Evolutionary conservation across 2,329 filamentous ascomycete genomes (phyloP).

Genomic region (Cercospora sp.): DNA sequence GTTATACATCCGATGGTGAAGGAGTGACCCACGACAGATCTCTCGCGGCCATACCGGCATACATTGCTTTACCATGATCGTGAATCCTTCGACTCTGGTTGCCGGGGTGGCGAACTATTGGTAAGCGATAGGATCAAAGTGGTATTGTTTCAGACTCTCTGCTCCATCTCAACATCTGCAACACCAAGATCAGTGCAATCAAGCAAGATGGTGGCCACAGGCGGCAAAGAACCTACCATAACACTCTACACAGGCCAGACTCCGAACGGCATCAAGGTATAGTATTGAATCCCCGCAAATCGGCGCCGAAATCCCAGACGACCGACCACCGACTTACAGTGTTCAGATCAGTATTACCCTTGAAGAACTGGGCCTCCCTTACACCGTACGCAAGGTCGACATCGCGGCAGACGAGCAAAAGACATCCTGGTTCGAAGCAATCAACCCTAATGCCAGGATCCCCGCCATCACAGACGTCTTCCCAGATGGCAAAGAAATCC

Average conservation of each 20-base stretch:
- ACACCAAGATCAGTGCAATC: neutral
- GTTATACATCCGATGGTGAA: neutral
- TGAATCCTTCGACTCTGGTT: neutral
- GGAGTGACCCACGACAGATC: neutral
- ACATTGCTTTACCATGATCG: neutral
- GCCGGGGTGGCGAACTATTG: neutral
- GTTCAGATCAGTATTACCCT: conserved; percentile 69
- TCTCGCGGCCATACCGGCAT: neutral
- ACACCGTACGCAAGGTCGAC: conserved; percentile 68
- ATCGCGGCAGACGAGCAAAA: conserved; percentile 72
- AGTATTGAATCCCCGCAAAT: neutral
- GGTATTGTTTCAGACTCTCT: neutral
- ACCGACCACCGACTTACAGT: neutral
- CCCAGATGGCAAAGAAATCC: conserved; percentile 68
- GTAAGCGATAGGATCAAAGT: neutral
- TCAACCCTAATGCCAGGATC: conserved; percentile 91
- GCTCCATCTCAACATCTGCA: neutral
- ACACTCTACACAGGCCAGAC: conserved; percentile 78
- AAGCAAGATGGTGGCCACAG: neutral
- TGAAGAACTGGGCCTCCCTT: conserved; percentile 73
- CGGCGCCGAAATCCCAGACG: neutral
- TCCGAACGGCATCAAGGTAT: conserved; percentile 77
- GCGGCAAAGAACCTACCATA: conserved; percentile 48
- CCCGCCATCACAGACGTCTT: conserved; percentile 81
- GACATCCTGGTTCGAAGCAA: conserved; percentile 80